These are phyloP conservation scores for Zygnema circumcarinatum DNA, from an alignment of 139 green algal genomes.

Conservation along the genomic window DNA sequence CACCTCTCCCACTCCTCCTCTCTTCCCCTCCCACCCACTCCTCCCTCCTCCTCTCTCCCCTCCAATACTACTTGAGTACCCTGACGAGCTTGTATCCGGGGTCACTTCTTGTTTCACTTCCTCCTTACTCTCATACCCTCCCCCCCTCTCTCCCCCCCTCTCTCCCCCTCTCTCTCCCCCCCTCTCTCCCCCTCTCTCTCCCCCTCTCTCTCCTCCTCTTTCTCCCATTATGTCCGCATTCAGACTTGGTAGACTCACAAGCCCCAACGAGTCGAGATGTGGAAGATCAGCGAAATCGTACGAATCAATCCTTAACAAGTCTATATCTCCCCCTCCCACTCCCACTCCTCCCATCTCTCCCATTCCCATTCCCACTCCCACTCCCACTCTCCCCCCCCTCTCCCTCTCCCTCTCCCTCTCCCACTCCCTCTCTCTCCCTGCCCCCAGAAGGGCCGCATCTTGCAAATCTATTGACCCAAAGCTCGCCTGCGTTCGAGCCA, in stretches of 20 bases:
- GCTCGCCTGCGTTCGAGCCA: constrained; percentile 8
- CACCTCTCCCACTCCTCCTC: not conserved
- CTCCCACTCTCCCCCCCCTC: not conserved
- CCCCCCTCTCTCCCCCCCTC: too few relatives aligned
- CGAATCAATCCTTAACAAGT: not conserved
- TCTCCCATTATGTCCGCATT: too few relatives aligned
- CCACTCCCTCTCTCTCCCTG: not conserved
- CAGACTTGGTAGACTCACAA: not conserved
- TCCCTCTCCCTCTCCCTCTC: not conserved
- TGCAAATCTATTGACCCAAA: constrained; percentile 15
- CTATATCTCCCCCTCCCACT: not conserved
- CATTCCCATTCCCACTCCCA: not conserved
- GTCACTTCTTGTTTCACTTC: too few relatives aligned
- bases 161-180: too few relatives aligned
- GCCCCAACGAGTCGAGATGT: not conserved
- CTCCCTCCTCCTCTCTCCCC: not conserved
- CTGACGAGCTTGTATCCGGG: not conserved
- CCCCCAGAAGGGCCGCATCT: not conserved
- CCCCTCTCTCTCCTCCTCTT: too few relatives aligned
- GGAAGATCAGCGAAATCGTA: not conserved
- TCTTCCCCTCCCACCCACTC: not conserved
- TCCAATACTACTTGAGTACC: not conserved
- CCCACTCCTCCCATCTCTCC: not conserved
- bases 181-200: too few relatives aligned
- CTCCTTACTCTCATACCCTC: too few relatives aligned